Evolutionary conservation across 1,139 yeast genomes (phyloP).

Genomic region (Scheffersomyces insectosa): DNA sequence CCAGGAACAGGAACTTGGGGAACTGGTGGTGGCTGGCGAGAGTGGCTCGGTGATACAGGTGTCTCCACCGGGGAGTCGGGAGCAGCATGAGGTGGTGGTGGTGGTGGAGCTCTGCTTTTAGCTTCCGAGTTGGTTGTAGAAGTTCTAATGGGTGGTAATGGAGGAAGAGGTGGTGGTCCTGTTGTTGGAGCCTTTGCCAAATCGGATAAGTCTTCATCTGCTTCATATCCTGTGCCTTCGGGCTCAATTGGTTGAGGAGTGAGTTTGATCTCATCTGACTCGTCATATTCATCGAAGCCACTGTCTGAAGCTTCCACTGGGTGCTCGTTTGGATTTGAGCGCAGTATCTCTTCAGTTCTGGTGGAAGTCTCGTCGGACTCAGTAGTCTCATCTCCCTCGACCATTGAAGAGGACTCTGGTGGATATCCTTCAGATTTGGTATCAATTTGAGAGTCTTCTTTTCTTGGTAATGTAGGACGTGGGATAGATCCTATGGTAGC

Average conservation of each 20-base stretch:
- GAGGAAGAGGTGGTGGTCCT: slow-evolving; percentile 6
- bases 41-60: slow-evolving; percentile 7
- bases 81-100: slow-evolving; percentile 15
- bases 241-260: slow-evolving; percentile 19
- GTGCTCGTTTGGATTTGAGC: no score
- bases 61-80: slow-evolving; percentile 11
- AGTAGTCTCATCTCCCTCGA: slow-evolving; percentile 29
- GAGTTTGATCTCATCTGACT: slow-evolving; percentile 11
- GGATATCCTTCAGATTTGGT: no score
- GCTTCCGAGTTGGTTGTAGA: neutral
- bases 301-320: slow-evolving; percentile 17
- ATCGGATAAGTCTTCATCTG: slow-evolving; percentile 46
- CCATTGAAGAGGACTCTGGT: slow-evolving; percentile 28
- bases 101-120: slow-evolving; percentile 7
- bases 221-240: slow-evolving; percentile 45
- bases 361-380: slow-evolving; percentile 17
- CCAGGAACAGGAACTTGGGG: slow-evolving; percentile 8
- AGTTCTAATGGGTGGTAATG: slow-evolving; percentile 4
- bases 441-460: slow-evolving; percentile 4
- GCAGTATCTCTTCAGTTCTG: neutral
- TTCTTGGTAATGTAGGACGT: slow-evolving; percentile 2
- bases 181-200: slow-evolving; percentile 15
- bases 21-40: slow-evolving; percentile 14
- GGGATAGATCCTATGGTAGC: slow-evolving; percentile 1
- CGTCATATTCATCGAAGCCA: slow-evolving; percentile 15